These are phyloP conservation scores for Xenoacremonium recifei DNA, from an alignment of 2,329 filamentous ascomycete genomes.

Conservation along the genomic window DNA sequence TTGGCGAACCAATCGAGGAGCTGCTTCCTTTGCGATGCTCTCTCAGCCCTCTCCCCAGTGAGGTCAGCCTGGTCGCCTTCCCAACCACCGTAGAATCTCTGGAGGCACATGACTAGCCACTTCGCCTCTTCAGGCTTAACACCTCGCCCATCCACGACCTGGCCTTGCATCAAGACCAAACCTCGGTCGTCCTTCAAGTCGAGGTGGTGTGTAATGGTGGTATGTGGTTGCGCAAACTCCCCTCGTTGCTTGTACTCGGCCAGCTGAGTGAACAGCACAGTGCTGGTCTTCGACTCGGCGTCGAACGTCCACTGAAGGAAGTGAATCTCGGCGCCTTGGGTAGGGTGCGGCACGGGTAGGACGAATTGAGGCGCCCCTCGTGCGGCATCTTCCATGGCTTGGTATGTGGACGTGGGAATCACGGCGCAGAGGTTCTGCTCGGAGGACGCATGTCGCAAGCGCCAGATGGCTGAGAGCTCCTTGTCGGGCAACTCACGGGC, in stretches of 20 bases:
- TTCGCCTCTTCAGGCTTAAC: slow-evolving; percentile 78
- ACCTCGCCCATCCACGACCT: slow-evolving; percentile 72
- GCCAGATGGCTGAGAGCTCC: slow-evolving; percentile 88
- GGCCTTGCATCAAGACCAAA: slow-evolving; percentile 82
- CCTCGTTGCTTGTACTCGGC: slow-evolving; percentile 90
- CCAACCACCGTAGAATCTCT: slow-evolving; percentile 84
- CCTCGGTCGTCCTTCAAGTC: slow-evolving; percentile 75
- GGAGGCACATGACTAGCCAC: slow-evolving; percentile 88
- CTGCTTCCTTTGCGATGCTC: slow-evolving; percentile 61
- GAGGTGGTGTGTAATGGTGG: slow-evolving; percentile 86
- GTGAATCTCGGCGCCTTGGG: slow-evolving; percentile 82
- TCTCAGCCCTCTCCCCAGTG: slow-evolving; percentile 48
- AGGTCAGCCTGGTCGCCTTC: slow-evolving; percentile 40
- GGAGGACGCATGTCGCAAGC: slow-evolving; percentile 75
- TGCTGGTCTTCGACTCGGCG: slow-evolving; percentile 57
- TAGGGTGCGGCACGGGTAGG: slow-evolving; percentile 73
- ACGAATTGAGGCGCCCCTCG: slow-evolving; percentile 83
- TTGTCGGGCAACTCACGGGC: slow-evolving; percentile 68
- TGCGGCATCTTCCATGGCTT: slow-evolving; percentile 68
- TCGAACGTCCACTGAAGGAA: slow-evolving; percentile 97
- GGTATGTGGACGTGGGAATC: slow-evolving; percentile 73
- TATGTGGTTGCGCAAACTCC: slow-evolving; percentile 88
- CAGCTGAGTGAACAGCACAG: slow-evolving; percentile 89
- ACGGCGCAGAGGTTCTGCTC: slow-evolving; percentile 78
- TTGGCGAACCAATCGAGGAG: slow-evolving; percentile 79